These are phyloP conservation scores for Camelina neglecta DNA, from an alignment of 345 rosid genomes.

Conservation along the genomic window DNA sequence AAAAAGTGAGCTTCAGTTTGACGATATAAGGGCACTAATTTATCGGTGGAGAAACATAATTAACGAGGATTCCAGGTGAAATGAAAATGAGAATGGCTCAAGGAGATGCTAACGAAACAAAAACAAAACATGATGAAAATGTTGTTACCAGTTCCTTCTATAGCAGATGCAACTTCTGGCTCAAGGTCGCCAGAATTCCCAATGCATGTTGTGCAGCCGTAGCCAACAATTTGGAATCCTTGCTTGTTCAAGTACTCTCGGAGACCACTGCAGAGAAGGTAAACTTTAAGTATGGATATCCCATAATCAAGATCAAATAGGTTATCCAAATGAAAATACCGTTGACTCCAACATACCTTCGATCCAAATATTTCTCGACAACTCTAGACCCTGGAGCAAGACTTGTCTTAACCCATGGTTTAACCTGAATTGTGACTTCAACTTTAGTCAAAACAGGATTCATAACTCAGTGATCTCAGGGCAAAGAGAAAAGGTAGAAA, in stretches of 20 bases:
- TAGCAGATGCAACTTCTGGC: slow-evolving; percentile 64
- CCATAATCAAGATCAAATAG: not conserved
- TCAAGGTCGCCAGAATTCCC: slow-evolving; percentile 81
- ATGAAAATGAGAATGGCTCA: slow-evolving; percentile 8
- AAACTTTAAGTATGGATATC: slow-evolving; percentile 30
- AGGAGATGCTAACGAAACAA: not conserved
- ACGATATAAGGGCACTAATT: not conserved
- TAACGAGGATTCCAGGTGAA: not conserved
- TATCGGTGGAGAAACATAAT: not conserved
- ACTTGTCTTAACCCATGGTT: slow-evolving; percentile 90
- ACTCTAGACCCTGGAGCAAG: slow-evolving; percentile 88
- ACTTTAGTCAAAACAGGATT: slow-evolving; percentile 13
- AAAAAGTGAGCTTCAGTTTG: slow-evolving; percentile 8
- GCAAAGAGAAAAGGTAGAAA: not conserved
- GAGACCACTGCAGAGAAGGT: slow-evolving; percentile 60
- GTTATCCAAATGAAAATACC: not conserved
- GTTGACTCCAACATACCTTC: slow-evolving; percentile 54
- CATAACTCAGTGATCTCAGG: slow-evolving; percentile 7
- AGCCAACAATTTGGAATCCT: slow-evolving; percentile 79
- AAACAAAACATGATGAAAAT: not conserved
- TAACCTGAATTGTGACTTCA: slow-evolving; percentile 55
- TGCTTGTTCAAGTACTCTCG: slow-evolving; percentile 64
- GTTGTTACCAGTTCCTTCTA: slow-evolving; percentile 66
- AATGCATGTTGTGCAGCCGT: slow-evolving; percentile 85
- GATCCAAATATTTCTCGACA: slow-evolving; percentile 66